Evolutionary conservation across 805 yeast species (phyloP).

Genomic region (Candida chilensis): DNA sequence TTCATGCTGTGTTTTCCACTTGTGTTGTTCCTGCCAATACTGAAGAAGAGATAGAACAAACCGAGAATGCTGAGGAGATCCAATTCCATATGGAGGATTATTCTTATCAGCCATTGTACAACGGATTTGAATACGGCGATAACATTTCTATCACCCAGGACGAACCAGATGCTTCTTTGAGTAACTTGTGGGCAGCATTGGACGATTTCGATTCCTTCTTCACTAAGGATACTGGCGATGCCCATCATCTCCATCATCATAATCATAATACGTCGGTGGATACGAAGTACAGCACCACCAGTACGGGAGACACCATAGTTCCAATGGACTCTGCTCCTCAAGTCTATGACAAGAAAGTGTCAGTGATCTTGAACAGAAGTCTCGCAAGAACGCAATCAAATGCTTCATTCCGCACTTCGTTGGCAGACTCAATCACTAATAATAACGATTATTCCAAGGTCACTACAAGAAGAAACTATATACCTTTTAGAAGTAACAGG

Average conservation of each 20-base stretch:
- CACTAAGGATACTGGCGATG: constrained; percentile 43
- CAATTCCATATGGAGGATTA: constrained; percentile 58
- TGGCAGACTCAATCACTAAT: constrained; percentile 53
- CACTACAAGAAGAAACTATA: constrained; percentile 20
- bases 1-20: constrained; percentile 90
- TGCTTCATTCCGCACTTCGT: constrained; percentile 65
- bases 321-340: constrained; percentile 70
- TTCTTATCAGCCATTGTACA: constrained; percentile 16
- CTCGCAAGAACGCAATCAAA: constrained; percentile 68
- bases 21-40: constrained; percentile 42
- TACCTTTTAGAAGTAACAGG: constrained; percentile 28
- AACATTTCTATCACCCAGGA: constrained; percentile 41
- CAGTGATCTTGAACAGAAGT: constrained; percentile 64
- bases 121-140: constrained; percentile 35
- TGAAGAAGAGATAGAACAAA: constrained; percentile 23
- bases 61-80: constrained; percentile 24
- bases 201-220: constrained; percentile 87
- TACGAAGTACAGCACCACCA: constrained; percentile 42
- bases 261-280: constrained; percentile 50
- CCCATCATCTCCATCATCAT: constrained; percentile 18
- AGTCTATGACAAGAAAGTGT: constrained; percentile 71
- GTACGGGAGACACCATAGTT: constrained; percentile 24
- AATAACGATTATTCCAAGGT: constrained; percentile 5
- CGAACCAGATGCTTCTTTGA: constrained; percentile 65
- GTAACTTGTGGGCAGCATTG: constrained; percentile 88